phyloP scores from a whole-genome alignment of 768 basidiomycete species.

The Galerina sulciceps region DNA sequence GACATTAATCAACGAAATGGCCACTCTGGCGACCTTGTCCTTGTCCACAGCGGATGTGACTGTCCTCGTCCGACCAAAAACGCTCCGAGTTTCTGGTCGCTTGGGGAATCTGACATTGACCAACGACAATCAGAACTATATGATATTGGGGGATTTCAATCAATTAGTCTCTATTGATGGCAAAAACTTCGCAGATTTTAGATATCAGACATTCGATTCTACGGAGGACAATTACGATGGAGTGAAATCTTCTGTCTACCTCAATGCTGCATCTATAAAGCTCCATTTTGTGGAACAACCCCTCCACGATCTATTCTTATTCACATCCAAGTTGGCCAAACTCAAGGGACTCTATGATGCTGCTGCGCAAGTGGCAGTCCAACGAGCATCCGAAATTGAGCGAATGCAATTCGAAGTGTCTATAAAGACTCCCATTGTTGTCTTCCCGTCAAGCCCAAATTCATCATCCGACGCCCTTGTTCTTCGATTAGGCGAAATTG shows the following conservation, averaged over 20 bases:
- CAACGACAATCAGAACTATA: constrained; percentile 64
- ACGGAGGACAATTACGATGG: constrained; percentile 70
- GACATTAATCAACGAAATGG: constrained; percentile 70
- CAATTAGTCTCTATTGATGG: constrained; percentile 93
- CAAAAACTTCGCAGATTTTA: constrained; percentile 90
- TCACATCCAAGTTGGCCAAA: constrained; percentile 82
- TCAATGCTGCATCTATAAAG: constrained; percentile 89
- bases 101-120: constrained; percentile 83
- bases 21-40: constrained; percentile 82
- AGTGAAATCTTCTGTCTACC: constrained; percentile 79
- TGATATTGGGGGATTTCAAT: constrained; percentile 71
- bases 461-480: constrained; percentile 70
- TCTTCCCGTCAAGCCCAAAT: constrained; percentile 77
- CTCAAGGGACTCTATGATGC: constrained; percentile 95
- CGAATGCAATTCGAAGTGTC: constrained; percentile 92
- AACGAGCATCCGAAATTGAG: constrained; percentile 91
- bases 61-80: constrained; percentile 70
- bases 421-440: constrained; percentile 88
- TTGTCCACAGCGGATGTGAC: constrained; percentile 90
- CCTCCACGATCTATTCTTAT: constrained; percentile 86
- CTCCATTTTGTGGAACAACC: constrained; percentile 89
- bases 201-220: constrained; percentile 90
- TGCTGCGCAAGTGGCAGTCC: constrained; percentile 90
- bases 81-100: constrained; percentile 78
- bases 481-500: constrained; percentile 88